phyloP scores from a whole-genome alignment of 495 filamentous ascomycete species.

The Penicillium robsamsonii region DNA sequence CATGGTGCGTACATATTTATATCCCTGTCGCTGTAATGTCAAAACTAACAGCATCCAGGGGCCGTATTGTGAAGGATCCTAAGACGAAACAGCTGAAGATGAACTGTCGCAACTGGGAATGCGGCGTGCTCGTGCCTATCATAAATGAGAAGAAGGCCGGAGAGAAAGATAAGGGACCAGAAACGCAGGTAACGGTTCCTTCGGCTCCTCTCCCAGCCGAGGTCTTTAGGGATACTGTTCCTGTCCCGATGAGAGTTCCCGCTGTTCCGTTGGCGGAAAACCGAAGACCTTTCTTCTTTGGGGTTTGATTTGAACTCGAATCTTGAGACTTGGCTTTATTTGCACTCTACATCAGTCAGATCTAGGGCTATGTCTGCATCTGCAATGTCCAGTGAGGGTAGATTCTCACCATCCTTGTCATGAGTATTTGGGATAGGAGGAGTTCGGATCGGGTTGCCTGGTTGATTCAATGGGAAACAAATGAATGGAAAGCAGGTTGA shows the following conservation, averaged over 20 bases:
- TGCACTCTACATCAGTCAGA: neutral
- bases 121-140: constrained; percentile 72
- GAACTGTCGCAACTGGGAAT: constrained; percentile 94
- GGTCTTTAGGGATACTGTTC: constrained; percentile 58
- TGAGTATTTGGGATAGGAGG: neutral
- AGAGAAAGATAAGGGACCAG: neutral
- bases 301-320: neutral
- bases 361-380: neutral
- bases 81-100: constrained; percentile 64
- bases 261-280: constrained; percentile 43
- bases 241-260: constrained; percentile 71
- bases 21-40: neutral
- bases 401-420: neutral
- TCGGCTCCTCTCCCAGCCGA: neutral
- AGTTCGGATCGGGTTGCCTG: neutral
- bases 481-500: neutral
- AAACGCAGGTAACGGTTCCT: neutral
- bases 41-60: constrained; percentile 46
- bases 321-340: neutral
- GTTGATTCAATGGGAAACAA: neutral
- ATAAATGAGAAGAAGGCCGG: constrained; percentile 11
- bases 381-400: neutral
- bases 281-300: constrained; percentile 58
- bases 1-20: constrained; percentile 61
- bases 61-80: constrained; percentile 67